Conservation (phyloP, 2,329 filamentous ascomycete genomes). For the Coniochaeta sp. region DNA sequence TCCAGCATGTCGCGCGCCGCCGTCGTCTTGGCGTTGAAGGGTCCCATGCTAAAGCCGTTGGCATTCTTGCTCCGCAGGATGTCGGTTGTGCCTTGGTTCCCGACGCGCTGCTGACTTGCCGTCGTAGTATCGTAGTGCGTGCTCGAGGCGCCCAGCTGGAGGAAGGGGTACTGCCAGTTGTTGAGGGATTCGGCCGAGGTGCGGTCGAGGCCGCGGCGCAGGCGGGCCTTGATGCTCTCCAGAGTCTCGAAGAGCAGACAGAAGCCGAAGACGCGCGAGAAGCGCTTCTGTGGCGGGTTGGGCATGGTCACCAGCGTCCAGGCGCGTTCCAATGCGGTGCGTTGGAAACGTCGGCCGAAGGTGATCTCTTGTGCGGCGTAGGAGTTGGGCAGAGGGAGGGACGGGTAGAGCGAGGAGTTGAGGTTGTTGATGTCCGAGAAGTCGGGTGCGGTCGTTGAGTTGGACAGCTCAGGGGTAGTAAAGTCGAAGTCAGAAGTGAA, state of each 20-base stretch:
- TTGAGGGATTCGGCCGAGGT: constrained; percentile 38
- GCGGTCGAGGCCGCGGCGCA: constrained; percentile 24
- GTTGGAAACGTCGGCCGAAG: constrained; percentile 65
- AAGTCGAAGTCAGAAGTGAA: constrained; percentile 15
- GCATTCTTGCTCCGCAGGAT: constrained; percentile 17
- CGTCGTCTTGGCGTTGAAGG: constrained; percentile 33
- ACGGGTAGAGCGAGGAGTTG: constrained; percentile 18
- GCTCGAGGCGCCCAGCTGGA: constrained; percentile 60
- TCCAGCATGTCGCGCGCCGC: constrained; percentile 34
- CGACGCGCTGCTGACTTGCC: constrained; percentile 13
- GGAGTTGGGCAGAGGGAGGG: constrained; percentile 38
- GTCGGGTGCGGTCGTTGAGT: background rate
- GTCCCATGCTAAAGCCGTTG: constrained; percentile 36
- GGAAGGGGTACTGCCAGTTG: constrained; percentile 52
- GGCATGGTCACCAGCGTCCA: constrained; percentile 46
- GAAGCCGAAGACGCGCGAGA: constrained; percentile 60
- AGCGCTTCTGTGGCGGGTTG: constrained; percentile 36
- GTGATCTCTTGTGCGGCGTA: constrained; percentile 57
- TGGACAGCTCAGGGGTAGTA: background rate
- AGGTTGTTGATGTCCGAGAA: constrained; percentile 12
- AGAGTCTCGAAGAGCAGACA: constrained; percentile 53
- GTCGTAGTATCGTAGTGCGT: constrained; percentile 45
- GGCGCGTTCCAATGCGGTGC: constrained; percentile 55
- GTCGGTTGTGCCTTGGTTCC: constrained; percentile 27
- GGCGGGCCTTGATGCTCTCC: constrained; percentile 36